Evolutionary conservation across 2,329 filamentous ascomycete species (phyloP), one percentile per base, ranked within the genome.

Genomic region (Bipolaris cookei): DNA sequence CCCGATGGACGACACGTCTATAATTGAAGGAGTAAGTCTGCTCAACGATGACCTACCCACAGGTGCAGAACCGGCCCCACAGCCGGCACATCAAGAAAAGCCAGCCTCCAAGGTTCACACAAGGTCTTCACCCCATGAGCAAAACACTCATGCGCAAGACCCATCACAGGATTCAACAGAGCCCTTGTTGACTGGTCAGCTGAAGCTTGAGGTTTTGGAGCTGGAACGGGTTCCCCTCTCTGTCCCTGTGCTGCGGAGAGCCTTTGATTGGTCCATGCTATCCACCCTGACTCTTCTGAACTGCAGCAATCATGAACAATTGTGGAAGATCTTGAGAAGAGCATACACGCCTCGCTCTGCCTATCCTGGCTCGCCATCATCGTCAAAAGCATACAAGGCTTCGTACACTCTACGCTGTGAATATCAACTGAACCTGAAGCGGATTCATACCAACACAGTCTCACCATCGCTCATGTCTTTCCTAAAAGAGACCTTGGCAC

Each of bases 191-290:
- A 81, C 85, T 30, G 83, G 82, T 32, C 86, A 86, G 65, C 78
- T 95, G 14, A 84, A 81, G 59, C 78, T 95, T n/a, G 86, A 90
- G 56, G 86, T 82, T 1, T 79, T 95, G 8, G 90, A 92, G 74
- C 80, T 95, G 2, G 90, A 95, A 74, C 85, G 90, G 21, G 84
- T 94, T 2, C 84, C 86, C 0, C 77, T 95, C n/a, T 92, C 88
- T 1, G 83, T 91, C 39, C 81, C 86, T 7, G 86, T 91, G n/a
- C 81, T 92, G 52, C 82, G 86, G 44, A 84, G 85, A 58, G 88
- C 86, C 1, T 82, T 95, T 39, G 90, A 95, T 75, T 95, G 90
- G 90, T 86, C 86, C 1, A 80, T 83, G 8, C 75, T 95, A 50
- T 90, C 87, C 2, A 89, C 81, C 14, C 76, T 95, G 48, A 94